These are phyloP conservation scores for Sambucus nigra DNA, from an alignment of 129 eudicot species.

Conservation along the genomic window DNA sequence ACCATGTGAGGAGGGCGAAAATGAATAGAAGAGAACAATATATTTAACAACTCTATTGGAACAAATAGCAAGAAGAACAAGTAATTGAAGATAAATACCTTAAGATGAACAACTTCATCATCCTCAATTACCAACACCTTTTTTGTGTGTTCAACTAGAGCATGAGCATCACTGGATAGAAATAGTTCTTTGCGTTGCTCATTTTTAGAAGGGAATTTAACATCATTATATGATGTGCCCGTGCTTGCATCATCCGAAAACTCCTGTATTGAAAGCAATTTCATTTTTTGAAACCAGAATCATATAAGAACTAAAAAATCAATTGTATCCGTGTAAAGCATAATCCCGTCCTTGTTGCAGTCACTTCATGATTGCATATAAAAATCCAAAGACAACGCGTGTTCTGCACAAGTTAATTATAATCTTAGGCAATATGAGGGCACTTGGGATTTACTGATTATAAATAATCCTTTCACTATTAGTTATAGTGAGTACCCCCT, in stretches of 20 bases:
- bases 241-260: conserved; percentile 34
- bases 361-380: neutral
- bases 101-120: conserved; percentile 81
- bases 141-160: conserved; percentile 92
- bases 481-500: no score
- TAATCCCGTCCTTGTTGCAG: neutral
- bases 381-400: neutral
- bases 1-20: no score
- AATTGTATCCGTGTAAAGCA: neutral
- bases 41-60: no score
- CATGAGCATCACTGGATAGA: conserved; percentile 89
- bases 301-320: neutral
- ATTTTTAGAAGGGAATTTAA: conserved; percentile 53
- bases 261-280: conserved; percentile 41
- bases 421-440: neutral
- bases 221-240: conserved; percentile 53
- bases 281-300: conserved; percentile 1
- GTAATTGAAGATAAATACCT: conserved; percentile 35
- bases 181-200: conserved; percentile 84
- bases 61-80: conserved; percentile 1
- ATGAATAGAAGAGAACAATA: no score
- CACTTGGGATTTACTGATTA: no score
- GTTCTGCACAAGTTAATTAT: neutral
- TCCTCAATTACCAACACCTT: conserved; percentile 91
- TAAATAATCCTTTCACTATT: no score